Evolutionary conservation across 306 rosid species (phyloP).

Genomic region (Glycyrrhiza uralensis): DNA sequence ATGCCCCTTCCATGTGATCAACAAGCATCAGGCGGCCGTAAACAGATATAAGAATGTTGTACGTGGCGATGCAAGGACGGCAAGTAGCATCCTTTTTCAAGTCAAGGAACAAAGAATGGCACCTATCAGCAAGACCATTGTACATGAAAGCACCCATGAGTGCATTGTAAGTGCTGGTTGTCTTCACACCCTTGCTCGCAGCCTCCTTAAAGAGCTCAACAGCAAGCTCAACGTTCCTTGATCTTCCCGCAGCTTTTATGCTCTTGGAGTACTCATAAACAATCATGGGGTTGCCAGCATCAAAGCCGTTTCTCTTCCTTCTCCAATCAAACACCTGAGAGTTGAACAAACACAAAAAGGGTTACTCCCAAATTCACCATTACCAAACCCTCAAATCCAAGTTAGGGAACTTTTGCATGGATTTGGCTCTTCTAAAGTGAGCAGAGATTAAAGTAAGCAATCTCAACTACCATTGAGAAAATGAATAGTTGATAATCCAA

Average conservation of each 20-base stretch:
- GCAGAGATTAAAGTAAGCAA: too few relatives aligned
- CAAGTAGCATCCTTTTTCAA: slow-evolving; percentile 54
- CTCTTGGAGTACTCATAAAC: slow-evolving; percentile 59
- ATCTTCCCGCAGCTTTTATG: slow-evolving; percentile 59
- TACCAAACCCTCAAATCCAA: too few relatives aligned
- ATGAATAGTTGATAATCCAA: too few relatives aligned
- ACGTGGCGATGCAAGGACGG: slow-evolving; percentile 46
- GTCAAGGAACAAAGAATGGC: slow-evolving; percentile 53
- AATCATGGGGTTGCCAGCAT: slow-evolving; percentile 30
- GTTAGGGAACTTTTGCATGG: too few relatives aligned
- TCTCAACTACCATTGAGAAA: too few relatives aligned
- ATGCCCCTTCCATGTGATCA: slow-evolving; percentile 68
- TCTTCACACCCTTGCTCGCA: slow-evolving; percentile 38
- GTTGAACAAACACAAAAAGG: neutral
- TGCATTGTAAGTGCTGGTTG: slow-evolving; percentile 66
- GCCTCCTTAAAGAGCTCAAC: slow-evolving; percentile 61
- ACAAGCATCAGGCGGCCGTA: slow-evolving; percentile 65
- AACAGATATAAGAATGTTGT: slow-evolving; percentile 42
- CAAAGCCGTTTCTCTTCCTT: slow-evolving; percentile 38
- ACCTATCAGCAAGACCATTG: slow-evolving; percentile 52
- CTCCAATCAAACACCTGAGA: slow-evolving; percentile 73
- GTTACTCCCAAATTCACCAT: neutral
- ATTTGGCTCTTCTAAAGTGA: too few relatives aligned
- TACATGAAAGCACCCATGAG: slow-evolving; percentile 68
- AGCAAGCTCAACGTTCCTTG: slow-evolving; percentile 53